Evolutionary conservation across 257 asterid genomes (phyloP).

Genomic region (Coffea eugenioides): DNA sequence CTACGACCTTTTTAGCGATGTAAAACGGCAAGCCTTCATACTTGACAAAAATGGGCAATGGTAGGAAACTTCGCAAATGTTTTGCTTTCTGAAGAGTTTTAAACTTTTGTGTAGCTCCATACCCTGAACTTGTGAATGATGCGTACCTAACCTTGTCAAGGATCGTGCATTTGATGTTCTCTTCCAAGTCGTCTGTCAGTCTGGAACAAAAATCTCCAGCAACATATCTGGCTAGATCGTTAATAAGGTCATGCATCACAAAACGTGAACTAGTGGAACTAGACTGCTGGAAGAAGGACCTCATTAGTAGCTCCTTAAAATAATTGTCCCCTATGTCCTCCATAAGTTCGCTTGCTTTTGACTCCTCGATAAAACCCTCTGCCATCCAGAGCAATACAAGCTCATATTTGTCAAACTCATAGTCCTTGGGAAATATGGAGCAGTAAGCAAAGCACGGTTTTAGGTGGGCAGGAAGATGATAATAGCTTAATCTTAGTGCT

Average conservation of each 20-base stretch:
- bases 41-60: not conserved
- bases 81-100: not conserved
- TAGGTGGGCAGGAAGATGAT: conserved; percentile 22
- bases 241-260: conserved; percentile 28
- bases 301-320: conserved; percentile 20
- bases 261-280: conserved; percentile 3
- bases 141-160: conserved; percentile 8
- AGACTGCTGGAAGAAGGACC: conserved; percentile 20
- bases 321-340: conserved; percentile 20
- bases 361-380: conserved; percentile 11
- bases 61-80: conserved; percentile 23
- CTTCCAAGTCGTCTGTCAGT: conserved; percentile 11
- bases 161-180: not conserved
- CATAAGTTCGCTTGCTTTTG: conserved; percentile 1
- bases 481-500: conserved; percentile 24
- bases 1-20: not conserved
- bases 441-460: conserved; percentile 29
- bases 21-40: not conserved
- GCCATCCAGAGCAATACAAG: conserved; percentile 26
- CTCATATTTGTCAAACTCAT: conserved; percentile 13
- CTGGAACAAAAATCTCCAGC: conserved; percentile 20
- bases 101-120: conserved; percentile 9
- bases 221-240: conserved; percentile 20
- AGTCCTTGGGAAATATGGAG: conserved; percentile 30
- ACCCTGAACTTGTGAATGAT: conserved; percentile 1